phyloP scores from a whole-genome alignment of 2,329 filamentous ascomycete genomes.

The Dactylellina drechsleri region DNA sequence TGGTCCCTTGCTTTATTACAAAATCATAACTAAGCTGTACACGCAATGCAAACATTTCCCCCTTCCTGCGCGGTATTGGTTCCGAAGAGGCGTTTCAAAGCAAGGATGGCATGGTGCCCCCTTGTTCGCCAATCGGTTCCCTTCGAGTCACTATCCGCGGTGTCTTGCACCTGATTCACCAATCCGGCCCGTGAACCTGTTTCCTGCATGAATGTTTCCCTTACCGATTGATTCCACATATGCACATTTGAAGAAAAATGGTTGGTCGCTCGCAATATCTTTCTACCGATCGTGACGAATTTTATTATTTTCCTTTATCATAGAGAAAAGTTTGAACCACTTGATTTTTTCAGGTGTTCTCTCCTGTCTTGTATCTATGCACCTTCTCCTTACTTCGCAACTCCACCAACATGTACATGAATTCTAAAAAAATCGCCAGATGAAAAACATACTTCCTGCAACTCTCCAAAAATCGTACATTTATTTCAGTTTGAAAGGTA shows the following conservation, averaged over 20 bases:
- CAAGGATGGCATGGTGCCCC: slow-evolving; percentile 30
- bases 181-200: slow-evolving; percentile 50
- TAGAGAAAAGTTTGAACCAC: slow-evolving; percentile 30
- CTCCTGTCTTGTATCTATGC: slow-evolving; percentile 40
- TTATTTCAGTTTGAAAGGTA: background rate
- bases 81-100: slow-evolving; percentile 42
- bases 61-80: slow-evolving; percentile 28
- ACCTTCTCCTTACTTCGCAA: slow-evolving; percentile 29
- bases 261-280: slow-evolving; percentile 17
- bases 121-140: slow-evolving; percentile 47
- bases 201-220: slow-evolving; percentile 18
- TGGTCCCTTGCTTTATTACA: slow-evolving; percentile 42
- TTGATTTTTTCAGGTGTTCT: slow-evolving; percentile 2
- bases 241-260: background rate
- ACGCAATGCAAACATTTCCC: background rate
- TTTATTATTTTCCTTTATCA: slow-evolving; percentile 18
- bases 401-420: slow-evolving; percentile 15
- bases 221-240: slow-evolving; percentile 24
- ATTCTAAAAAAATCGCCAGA: background rate
- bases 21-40: slow-evolving; percentile 20
- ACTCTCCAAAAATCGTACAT: background rate
- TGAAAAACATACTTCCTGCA: background rate
- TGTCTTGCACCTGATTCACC: slow-evolving; percentile 17
- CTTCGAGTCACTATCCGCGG: slow-evolving; percentile 20
- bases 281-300: slow-evolving; percentile 27